Base-by-base conservation (phyloP, 805 yeast species). In the Phaffomyces thermotolerans region DNA sequence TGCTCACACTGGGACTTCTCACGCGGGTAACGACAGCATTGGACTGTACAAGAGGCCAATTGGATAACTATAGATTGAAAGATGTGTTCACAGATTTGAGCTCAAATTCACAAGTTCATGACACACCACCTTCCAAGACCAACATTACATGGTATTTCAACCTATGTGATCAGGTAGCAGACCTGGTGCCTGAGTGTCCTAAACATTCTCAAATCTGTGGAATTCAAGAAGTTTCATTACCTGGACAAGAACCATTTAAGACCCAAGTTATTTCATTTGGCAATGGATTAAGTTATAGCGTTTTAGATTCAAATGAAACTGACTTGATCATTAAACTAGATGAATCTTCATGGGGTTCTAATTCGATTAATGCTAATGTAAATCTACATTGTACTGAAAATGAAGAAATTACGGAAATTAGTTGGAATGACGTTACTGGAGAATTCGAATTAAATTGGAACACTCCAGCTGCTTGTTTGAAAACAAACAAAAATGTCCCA, bases 121-220 rank as follows among this genome's bases (percentile, higher is more conserved):
- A 72, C 36, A 86, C 96, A 10, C 98, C 98, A 15, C 98, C 99
- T 2, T 75, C 91, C 12, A 64, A 62, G 29, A 76, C 84, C 2
- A 72, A 67, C 40, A 62, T 71, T 30, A 70, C 76, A 3, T 86
- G 96, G 90, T 78, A 72, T 54, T 50, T 90, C 32, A 83, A 87
- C 40, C 68, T 88, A 8, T 87, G 95, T 65, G 79, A 76, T 37
- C 62, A 64, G 10, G 57, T 53, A 4, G 58, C 62, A 0, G 58
- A 67, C 8, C 66, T 70, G 9, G 51, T 44, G 3, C 47, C 53
- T 6, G 70, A 69, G 25, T 90, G 97, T 63, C 82, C 89, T 1
- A 65, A 66, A 38, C 79, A 82, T 49, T 77, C 90, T 2, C 85
- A 84, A 50, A 60, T 90, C 8, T 91, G 99, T 62, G 96, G 95